phyloP scores from a whole-genome alignment of 2,329 filamentous ascomycete species.

The Pseudogymnoascus sp. region DNA sequence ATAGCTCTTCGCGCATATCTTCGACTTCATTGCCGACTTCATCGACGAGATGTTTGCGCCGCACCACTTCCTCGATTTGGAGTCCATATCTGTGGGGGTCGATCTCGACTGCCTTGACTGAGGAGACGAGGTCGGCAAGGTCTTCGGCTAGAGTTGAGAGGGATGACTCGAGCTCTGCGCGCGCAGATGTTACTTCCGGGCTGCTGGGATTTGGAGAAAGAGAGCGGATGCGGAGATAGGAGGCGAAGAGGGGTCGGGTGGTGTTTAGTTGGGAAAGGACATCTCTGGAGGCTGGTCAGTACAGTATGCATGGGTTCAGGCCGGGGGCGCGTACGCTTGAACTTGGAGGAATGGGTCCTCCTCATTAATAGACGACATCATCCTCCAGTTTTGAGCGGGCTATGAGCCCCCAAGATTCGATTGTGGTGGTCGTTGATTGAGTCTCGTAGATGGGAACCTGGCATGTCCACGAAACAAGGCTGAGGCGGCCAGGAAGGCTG shows the following conservation, averaged over 20 bases:
- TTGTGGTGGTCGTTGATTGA: constrained; percentile 6
- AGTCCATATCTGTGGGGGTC: constrained; percentile 84
- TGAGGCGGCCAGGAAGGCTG: constrained; percentile 5
- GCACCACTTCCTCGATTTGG: constrained; percentile 70
- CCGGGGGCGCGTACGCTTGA: constrained; percentile 48
- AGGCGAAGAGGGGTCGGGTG: constrained; percentile 81
- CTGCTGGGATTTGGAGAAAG: constrained; percentile 64
- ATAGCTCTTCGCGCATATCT: constrained; percentile 78
- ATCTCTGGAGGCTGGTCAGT: constrained; percentile 52
- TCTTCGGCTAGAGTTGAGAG: constrained; percentile 70
- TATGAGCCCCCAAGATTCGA: constrained; percentile 7
- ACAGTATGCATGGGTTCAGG: constrained; percentile 10
- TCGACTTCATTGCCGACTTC: constrained; percentile 87
- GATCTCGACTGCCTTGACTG: constrained; percentile 78
- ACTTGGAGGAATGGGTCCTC: constrained; percentile 67
- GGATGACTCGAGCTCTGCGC: constrained; percentile 58
- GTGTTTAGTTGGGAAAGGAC: constrained; percentile 75
- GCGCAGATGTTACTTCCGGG: constrained; percentile 77
- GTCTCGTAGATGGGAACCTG: not conserved
- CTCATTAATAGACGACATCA: constrained; percentile 63
- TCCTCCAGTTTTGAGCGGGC: constrained; percentile 27
- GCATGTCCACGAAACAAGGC: constrained; percentile 3
- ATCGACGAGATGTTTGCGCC: constrained; percentile 73
- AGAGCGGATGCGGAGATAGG: constrained; percentile 91
- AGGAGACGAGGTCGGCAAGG: constrained; percentile 78